Percentiles rank a stretch among this genome's conserved stretches.
Evolutionary conservation across 108 stramenopile genomes (phyloP).

Genomic region (Nitzschia sp.): DNA sequence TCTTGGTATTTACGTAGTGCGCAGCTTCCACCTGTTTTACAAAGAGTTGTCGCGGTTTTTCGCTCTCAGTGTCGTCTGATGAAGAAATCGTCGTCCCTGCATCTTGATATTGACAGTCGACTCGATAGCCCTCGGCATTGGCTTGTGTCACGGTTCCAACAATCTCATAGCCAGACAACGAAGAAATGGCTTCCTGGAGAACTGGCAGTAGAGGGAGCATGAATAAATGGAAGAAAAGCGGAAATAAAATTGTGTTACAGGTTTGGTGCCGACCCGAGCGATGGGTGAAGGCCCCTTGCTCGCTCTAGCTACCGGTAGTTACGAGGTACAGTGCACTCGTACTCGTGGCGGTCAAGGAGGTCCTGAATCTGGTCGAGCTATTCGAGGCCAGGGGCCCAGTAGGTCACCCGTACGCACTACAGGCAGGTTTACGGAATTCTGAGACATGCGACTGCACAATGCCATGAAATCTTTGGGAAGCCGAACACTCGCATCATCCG

Average conservation of each 20-base stretch:
- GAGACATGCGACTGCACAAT: no score
- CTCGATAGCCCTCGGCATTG: conserved; percentile 38
- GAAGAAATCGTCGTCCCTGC: background rate
- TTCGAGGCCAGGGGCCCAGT: no score
- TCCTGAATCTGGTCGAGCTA: no score
- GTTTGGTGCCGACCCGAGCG: no score
- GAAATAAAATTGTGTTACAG: background rate
- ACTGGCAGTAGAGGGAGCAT: conserved; percentile 23
- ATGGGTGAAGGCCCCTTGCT: no score
- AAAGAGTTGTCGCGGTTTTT: conserved; percentile 24
- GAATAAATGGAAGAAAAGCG: background rate
- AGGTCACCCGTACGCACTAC: no score
- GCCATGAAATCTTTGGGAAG: no score
- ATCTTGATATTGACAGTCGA: background rate
- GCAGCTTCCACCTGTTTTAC: conserved; percentile 43
- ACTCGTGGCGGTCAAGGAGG: no score
- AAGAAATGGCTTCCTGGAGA: conserved; percentile 21
- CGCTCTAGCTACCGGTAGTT: no score
- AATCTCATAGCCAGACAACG: conserved; percentile 16
- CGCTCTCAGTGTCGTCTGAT: background rate
- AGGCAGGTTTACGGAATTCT: no score
- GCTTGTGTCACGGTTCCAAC: conserved; percentile 35
- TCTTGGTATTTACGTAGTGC: conserved; percentile 46
- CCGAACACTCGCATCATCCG: no score
- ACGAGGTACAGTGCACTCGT: no score